Base-by-base conservation (phyloP, 1,284 basidiomycete genomes). In the Apiotrichum sp. region DNA sequence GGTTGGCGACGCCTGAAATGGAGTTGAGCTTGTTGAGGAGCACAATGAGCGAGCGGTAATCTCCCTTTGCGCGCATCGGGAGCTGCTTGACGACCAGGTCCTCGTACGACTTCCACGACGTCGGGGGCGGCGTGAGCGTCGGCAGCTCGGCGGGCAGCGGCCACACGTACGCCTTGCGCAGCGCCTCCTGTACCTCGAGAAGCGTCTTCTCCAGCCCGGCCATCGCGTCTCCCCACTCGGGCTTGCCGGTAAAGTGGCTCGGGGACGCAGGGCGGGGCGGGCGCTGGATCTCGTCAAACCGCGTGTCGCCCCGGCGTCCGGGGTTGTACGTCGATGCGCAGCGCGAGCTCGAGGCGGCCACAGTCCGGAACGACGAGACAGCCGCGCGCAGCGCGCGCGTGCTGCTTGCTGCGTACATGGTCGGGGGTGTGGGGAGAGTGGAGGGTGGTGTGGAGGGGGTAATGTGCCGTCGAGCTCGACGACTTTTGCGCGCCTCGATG, bases 161-260 rank as follows among this genome's bases (percentile, higher is more conserved):
- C 29, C 88, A 80, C 29, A 95, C 81, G 62, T 88, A 81, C 42
- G 86, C 78, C 31, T 79, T 75, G 59, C 84, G 83, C 29, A 96
- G 82, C 4, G 82, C 80, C 2, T 75, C 70, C 40, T 85, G 83
- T 3, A 85, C 79, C 44, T 81, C 76, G 35, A 80, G 75, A 16
- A 88, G 80, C 42, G 87, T 84, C 22, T 78, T 78, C 67, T 91
- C 85, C 16, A 95, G 82, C 46, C 81, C 76, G 33, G 80, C 78
- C 42, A 93, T 76, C 55, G 85, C 82, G 75, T 92, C 88, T 70
- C 86, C 86, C 78, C 86, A 91, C 36, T 79, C 78, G 0, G 88
- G 80, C 46, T 86, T 84, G n/a, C 85, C 87, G n/a, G 91, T 91
- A 77, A 89, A 96, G 78, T 92, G 93, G 50, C 84, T 84, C 14